Evolutionary conservation across 148 eudicot genomes (phyloP), one percentile per base, ranked within the genome.

Genomic region (Cornus kousa): DNA sequence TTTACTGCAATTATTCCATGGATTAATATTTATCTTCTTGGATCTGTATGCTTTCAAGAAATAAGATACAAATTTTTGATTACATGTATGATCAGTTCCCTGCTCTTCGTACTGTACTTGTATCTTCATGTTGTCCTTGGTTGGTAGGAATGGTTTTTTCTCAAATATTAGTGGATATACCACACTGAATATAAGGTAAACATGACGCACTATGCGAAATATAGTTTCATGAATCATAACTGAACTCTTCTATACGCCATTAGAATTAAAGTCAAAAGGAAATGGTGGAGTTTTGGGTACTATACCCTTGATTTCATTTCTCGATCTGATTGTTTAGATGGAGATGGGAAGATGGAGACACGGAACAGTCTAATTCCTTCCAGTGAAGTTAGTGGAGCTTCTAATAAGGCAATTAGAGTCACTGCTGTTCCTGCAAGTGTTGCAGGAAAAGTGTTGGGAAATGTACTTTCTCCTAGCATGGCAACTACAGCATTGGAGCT

Each of bases 401-500:
- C 81, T 76, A 91, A 82, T 55, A 89, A 87, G 81, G 86, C 71
- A 72, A 24, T 86, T 71, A 91, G 87, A 70, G 83, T 81, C 67
- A 86, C 85, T 80, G 78, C 87, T 65, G 74, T 85, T 84, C 79
- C 85, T 35, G 74, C 73, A 7, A 87, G 70, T 80, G 87, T 40
- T 40, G 76, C 87, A 12, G 90, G 83, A 31, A 88, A 88, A 78
- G 73, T 48, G 19, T 82, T 71, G 72, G 86, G 81, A 48, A 77
- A 89, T 73, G 81, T 76, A 73, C 62, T 77, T 81, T 70, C 89
- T 74, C 82, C 86, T 68, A 75, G 71, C 75, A 75, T 83, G 80
- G 57, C 85, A 82, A 78, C 28, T 28, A 28, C 86, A 70, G 79
- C 89, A 71, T 79, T 89, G 84, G 94, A 89, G 79, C 82, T 90